Percentiles rank a stretch among this genome's conserved stretches.
Evolutionary conservation across 148 eudicot genomes (phyloP).

Genomic region (Selenicereus undatus): DNA sequence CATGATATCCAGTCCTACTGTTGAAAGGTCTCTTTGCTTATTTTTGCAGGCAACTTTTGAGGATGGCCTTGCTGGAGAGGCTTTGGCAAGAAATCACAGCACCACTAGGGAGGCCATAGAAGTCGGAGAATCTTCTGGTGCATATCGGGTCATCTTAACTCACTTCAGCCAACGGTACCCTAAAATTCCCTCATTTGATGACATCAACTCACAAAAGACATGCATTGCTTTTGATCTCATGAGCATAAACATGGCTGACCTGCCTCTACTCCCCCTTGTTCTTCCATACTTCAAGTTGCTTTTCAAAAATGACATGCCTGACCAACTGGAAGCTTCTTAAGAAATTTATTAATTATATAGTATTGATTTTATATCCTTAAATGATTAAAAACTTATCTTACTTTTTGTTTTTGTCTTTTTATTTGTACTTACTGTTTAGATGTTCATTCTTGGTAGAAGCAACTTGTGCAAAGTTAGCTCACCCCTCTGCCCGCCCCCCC

Average conservation of each 20-base stretch:
- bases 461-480: background rate
- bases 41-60: constrained; percentile 16
- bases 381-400: no score
- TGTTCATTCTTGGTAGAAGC: background rate
- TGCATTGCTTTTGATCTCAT: constrained; percentile 11
- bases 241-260: background rate
- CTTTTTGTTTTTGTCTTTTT: no score
- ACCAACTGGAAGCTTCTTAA: background rate
- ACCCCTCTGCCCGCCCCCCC: background rate
- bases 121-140: background rate
- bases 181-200: background rate
- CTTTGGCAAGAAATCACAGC: constrained; percentile 9
- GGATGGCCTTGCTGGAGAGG: constrained; percentile 10
- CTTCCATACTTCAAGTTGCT: constrained; percentile 2
- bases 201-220: background rate
- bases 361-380: background rate
- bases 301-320: background rate
- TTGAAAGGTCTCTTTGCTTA: no score
- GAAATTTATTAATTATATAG: background rate
- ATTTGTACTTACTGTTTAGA: no score
- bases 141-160: constrained; percentile 10
- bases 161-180: constrained; percentile 11
- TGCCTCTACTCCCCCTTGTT: constrained; percentile 2
- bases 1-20: no score
- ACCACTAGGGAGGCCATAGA: constrained; percentile 12